Percentiles rank a stretch among this genome's conserved stretches.
phyloP scores from a whole-genome alignment of 352 stramenopile genomes.

The Phytophthora litchii region DNA sequence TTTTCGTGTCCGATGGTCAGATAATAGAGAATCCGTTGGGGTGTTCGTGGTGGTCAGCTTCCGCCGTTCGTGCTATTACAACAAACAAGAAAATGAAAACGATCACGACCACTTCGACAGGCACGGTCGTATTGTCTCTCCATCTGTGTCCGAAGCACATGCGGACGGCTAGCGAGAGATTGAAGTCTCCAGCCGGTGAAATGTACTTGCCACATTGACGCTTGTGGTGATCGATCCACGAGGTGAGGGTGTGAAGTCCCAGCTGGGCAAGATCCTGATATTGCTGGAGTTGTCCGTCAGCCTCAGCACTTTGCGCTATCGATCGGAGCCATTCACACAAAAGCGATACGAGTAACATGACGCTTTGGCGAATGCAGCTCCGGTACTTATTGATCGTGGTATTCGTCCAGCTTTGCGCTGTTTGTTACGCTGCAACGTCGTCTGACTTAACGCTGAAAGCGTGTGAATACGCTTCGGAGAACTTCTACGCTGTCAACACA shows the following conservation, averaged over 20 bases:
- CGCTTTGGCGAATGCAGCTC: not conserved
- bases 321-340: constrained; percentile 9
- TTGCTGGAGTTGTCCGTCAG: constrained; percentile 2
- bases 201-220: constrained; percentile 27
- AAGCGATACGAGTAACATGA: constrained; percentile 18
- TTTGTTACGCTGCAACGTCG: constrained; percentile 8
- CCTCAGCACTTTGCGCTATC: constrained; percentile 21
- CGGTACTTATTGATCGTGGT: constrained; percentile 8
- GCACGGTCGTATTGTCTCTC: constrained; percentile 17
- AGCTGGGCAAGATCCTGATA: constrained; percentile 21
- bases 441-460: constrained; percentile 18
- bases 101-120: constrained; percentile 22
- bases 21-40: constrained; percentile 28
- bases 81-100: not conserved
- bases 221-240: constrained; percentile 8
- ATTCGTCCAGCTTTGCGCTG: constrained; percentile 14
- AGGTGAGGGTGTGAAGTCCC: constrained; percentile 27
- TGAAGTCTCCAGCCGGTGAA: constrained; percentile 19
- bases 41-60: constrained; percentile 16
- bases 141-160: constrained; percentile 20
- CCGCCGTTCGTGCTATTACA: not conserved
- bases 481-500: constrained; percentile 42
- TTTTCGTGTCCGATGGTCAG: constrained; percentile 16
- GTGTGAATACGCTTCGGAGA: constrained; percentile 28
- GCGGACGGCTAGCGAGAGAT: constrained; percentile 13